Conservation (phyloP, 208 protist genomes). For the Kentomonas sorsogonicus region DNA sequence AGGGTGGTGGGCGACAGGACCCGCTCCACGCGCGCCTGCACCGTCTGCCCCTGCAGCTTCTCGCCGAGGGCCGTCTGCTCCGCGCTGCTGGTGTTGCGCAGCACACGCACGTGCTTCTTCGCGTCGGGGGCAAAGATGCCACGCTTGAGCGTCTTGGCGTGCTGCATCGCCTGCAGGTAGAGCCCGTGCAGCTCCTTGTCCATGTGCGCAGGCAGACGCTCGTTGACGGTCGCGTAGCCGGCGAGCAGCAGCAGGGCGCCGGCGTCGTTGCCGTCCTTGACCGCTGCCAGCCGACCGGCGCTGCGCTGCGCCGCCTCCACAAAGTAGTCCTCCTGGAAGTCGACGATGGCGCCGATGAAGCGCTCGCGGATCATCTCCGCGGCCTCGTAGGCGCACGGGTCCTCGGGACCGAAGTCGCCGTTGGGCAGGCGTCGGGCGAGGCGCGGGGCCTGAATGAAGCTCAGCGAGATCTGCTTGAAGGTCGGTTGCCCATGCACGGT, state of each 20-base stretch:
- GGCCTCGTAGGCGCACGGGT: constrained; percentile 84
- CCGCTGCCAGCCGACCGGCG: constrained; percentile 60
- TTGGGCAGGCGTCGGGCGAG: constrained; percentile 39
- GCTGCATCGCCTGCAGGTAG: constrained; percentile 44
- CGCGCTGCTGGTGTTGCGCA: constrained; percentile 41
- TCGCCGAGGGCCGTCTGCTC: constrained; percentile 37
- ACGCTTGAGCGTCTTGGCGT: constrained; percentile 45
- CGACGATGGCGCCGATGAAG: constrained; percentile 84
- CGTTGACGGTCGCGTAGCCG: constrained; percentile 63
- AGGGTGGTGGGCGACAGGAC: constrained; percentile 54
- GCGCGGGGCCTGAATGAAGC: constrained; percentile 81
- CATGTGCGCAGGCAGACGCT: constrained; percentile 47
- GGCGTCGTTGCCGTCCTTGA: constrained; percentile 51
- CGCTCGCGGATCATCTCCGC: constrained; percentile 72
- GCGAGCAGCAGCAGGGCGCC: constrained; percentile 61
- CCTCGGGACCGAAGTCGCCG: constrained; percentile 71
- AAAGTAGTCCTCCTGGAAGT: constrained; percentile 82
- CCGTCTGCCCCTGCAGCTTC: constrained; percentile 41
- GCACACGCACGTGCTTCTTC: constrained; percentile 46
- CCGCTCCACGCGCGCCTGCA: constrained; percentile 73
- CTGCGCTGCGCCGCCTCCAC: constrained; percentile 77
- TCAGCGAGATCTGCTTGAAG: constrained; percentile 74
- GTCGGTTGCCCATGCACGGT: constrained; percentile 46
- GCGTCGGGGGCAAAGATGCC: constrained; percentile 68
- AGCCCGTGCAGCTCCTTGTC: constrained; percentile 62